Evolutionary conservation across 768 basidiomycete genomes (phyloP).

Genomic region (Clavulina sp.): DNA sequence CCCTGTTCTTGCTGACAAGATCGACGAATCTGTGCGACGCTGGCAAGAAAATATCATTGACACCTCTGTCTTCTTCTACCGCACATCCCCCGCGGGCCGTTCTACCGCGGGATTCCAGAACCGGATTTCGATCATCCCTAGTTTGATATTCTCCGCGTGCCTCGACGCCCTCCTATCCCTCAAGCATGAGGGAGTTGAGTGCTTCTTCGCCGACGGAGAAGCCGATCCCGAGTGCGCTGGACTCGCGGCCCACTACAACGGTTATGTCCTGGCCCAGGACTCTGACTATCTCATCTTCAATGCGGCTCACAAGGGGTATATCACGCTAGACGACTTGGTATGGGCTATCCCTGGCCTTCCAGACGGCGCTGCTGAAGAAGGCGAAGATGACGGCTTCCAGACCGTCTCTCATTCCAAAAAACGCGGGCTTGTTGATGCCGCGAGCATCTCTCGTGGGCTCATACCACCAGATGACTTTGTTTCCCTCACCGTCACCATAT

Average conservation of each 20-base stretch:
- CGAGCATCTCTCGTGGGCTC: slow-evolving; percentile 1
- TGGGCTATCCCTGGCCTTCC: slow-evolving; percentile 33
- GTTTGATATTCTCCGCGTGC: slow-evolving; percentile 41
- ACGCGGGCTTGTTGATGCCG: neutral
- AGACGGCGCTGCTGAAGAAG: neutral
- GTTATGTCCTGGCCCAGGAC: slow-evolving; percentile 61
- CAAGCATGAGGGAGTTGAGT: neutral
- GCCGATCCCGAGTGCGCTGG: slow-evolving; percentile 63
- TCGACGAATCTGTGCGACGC: too few relatives aligned
- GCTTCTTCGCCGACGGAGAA: slow-evolving; percentile 53
- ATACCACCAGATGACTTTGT: slow-evolving; percentile 17
- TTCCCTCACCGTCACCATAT: slow-evolving; percentile 36
- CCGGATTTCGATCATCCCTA: slow-evolving; percentile 60
- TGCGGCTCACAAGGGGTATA: slow-evolving; percentile 58
- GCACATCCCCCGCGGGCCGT: slow-evolving; percentile 52
- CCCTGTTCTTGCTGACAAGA: slow-evolving; percentile 41
- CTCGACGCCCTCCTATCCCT: slow-evolving; percentile 31
- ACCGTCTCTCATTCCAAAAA: neutral
- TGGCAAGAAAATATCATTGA: slow-evolving; percentile 40
- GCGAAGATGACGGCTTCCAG: slow-evolving; percentile 6
- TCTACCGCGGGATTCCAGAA: slow-evolving; percentile 46
- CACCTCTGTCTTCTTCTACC: slow-evolving; percentile 56
- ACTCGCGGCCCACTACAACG: slow-evolving; percentile 52
- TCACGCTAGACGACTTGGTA: slow-evolving; percentile 57
- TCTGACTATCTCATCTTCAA: slow-evolving; percentile 73